Conservation (phyloP, 306 rosid species). For the Glycine latifolia region DNA sequence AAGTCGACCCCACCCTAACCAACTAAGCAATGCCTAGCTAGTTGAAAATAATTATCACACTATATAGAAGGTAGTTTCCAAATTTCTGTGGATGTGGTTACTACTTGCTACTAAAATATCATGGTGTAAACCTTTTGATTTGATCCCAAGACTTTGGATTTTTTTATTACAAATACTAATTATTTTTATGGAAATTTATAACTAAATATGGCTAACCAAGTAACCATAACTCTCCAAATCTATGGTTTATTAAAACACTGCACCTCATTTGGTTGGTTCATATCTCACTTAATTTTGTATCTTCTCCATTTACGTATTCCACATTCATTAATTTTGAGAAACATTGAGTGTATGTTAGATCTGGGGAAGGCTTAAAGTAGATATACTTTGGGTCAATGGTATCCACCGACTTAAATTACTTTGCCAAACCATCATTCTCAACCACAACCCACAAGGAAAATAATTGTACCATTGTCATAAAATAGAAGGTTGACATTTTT, state of each 20-base stretch:
- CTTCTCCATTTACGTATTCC: background rate
- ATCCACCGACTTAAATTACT: conserved; percentile 1
- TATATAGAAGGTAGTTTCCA: background rate
- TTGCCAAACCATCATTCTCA: conserved; percentile 29
- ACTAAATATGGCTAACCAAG: background rate
- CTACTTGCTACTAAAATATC: background rate
- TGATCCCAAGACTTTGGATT: background rate
- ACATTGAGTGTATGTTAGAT: conserved; percentile 2
- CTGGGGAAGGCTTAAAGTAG: background rate
- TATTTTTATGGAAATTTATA: conserved; percentile 13
- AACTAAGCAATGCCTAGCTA: conserved; percentile 16
- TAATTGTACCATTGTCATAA: background rate
- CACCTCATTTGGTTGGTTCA: conserved; percentile 26
- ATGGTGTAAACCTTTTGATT: conserved; percentile 33
- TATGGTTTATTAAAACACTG: too few species aligned
- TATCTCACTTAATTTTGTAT: conserved; percentile 15
- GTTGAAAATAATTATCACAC: conserved; percentile 15
- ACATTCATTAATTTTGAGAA: conserved; percentile 14
- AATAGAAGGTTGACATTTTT: background rate
- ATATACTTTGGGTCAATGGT: background rate
- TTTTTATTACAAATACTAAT: conserved; percentile 3
- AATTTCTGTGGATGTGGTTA: background rate
- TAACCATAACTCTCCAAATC: background rate
- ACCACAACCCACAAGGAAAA: background rate
- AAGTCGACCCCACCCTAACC: conserved; percentile 34